Base-by-base conservation (phyloP, 495 filamentous ascomycete genomes). In the Podospora pseudocomata region DNA sequence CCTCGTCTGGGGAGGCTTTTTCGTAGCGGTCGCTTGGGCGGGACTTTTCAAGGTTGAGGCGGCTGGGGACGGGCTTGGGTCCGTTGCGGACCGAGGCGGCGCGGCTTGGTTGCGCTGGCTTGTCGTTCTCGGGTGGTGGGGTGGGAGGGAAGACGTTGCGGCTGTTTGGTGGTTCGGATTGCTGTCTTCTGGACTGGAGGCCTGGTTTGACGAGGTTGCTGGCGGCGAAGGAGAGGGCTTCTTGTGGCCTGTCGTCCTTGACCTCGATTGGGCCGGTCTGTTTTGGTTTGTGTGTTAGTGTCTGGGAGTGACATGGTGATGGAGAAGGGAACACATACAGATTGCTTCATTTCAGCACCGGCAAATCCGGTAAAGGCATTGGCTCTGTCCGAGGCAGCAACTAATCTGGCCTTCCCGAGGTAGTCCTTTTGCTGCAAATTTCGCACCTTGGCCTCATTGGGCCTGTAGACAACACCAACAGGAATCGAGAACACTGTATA, bases 401-500 rank as follows among this genome's bases (percentile, higher is more conserved):
- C 90, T 56, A 99, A 81, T 58, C 92, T 85, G 19, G 96, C 92
- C 76, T 97, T 98, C 39, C 95, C 95, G 4, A 99, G 87, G 75
- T 99, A 99, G 74, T 98, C 93, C 77, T 97, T 97, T 26, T 92
- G 88, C 80, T 97, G 96, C 70, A 99, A 84, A 73, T 99, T 99
- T 78, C 94, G 96, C 65, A 99, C 95, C 78, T 99, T 99, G 69
- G 96, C 93, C 69, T 93, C 92, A 77, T 97, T 98, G 44, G 95
- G 95, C 60, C 95, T 86, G 80, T 98, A 99, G 58, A 99, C 83
- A 55, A 97, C 89, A 18, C 95, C 95, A 34, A 98, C 93, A 1
- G 95, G 95, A 57, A 99, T 97, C 2, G 95, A 99, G 83, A 99
- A 99, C 15, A 99, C 95, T 1, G 96, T 99, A 75, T 98, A 99